Base-by-base conservation (phyloP, 768 basidiomycete genomes). In the Saitozyma sp. region DNA sequence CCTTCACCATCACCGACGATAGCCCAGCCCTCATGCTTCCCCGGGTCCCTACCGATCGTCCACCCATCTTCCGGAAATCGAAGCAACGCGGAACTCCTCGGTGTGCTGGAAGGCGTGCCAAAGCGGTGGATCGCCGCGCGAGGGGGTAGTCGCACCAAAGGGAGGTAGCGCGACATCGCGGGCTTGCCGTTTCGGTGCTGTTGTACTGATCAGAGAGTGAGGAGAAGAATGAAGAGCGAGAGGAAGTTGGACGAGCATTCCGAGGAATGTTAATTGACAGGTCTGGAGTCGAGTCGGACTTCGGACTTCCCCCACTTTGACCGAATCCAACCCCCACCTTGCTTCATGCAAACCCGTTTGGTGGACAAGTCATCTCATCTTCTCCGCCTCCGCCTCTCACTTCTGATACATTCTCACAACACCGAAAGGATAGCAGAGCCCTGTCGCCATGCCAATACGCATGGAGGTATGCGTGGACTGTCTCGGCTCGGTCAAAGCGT, bases 381-480 rank as follows among this genome's bases (percentile, higher is more conserved):
- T 13, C 19, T 53, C 8, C 39, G 20, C 38, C 37, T 58, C 29
- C n/a, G n/a, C n/a, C n/a, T n/a, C 39, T 17, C 10, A 19, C 20
- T 48, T 29, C 46, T 59, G 50, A 58, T 8, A n/a, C 29, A 3
- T 20, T 11, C 51, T 52, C 17, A 13, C 2, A 8, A 59, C 49
- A 52, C 4, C 5, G 14, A 50, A 4, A 59, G 50, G 4, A n/a
- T 6, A 11, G 42, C 11, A 61, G 41, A 56, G 8, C 39, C 55
- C 13, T 10, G 39, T 17, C 43, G 41, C 55, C 55, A 61, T 61
- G 60, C 46, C 37, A n/a, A n/a, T 81, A 81, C 16, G 79, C 38
- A 75, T 87, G 54, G 87, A 89, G 80, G 86, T 90, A 52, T 90
- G 90, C 73, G 82, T 91, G 49, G 90, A 91, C 78, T 90, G 89